Percentiles rank a stretch among this genome's conserved stretches.
These are phyloP conservation scores for Boletellus emodensis DNA, from an alignment of 768 basidiomycete species.

Conservation along the genomic window DNA sequence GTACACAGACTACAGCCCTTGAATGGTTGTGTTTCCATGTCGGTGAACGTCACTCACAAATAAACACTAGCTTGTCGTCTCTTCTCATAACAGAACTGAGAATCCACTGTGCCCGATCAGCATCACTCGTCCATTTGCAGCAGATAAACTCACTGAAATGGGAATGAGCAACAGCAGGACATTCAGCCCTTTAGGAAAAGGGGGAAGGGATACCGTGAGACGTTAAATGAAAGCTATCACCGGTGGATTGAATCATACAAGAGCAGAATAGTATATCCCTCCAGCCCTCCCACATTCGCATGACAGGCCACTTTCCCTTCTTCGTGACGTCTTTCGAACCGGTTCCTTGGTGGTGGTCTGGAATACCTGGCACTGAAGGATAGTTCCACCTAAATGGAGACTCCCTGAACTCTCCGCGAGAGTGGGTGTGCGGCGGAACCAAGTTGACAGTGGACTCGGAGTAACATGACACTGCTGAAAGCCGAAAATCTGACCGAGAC, in stretches of 20 bases:
- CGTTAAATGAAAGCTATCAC: not conserved
- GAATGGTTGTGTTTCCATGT: not conserved
- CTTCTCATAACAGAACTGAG: conserved; percentile 45
- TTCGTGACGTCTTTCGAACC: not conserved
- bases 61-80: conserved; percentile 55
- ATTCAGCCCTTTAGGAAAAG: conserved; percentile 56
- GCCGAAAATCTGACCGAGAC: conserved; percentile 19
- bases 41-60: conserved; percentile 41
- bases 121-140: not conserved
- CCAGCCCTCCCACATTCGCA: conserved; percentile 47
- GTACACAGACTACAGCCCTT: conserved; percentile 47
- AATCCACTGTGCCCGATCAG: conserved; percentile 45
- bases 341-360: conserved; percentile 6
- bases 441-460: conserved; percentile 19
- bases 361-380: conserved; percentile 20
- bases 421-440: conserved; percentile 17
- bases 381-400: conserved; percentile 32
- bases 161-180: conserved; percentile 63
- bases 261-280: conserved; percentile 50
- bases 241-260: conserved; percentile 37
- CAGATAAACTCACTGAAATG: conserved; percentile 48
- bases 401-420: conserved; percentile 22
- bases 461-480: conserved; percentile 22
- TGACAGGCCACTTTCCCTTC: conserved; percentile 6
- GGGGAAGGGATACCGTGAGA: not conserved